Base-by-base conservation (phyloP, 495 filamentous ascomycete species). In the Penicillium mononematosum region DNA sequence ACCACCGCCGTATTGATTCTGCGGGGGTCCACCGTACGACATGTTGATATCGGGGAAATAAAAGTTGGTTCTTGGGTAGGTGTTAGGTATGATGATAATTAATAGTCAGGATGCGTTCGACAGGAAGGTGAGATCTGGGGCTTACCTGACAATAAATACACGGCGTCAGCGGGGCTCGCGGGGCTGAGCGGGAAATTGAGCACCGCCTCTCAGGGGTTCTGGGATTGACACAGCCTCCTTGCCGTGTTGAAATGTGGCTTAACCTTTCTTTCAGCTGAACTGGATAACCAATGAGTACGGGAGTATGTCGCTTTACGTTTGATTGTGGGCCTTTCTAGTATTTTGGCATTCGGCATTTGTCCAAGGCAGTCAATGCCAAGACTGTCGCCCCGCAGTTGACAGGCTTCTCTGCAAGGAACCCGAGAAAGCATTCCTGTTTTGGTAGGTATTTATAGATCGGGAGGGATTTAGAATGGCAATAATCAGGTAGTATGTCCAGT, bases 11-110 rank as follows among this genome's bases (percentile, higher is more conserved):
- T 64, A 58, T 29, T 65, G 61, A 44, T 65, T 58, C 7, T 55
- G 58, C 5, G 61, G 61, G 34, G 58, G 46, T 22, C 48, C 48
- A 29, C 39, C 42, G 60, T 66, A 63, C 19, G 63, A 66, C 63
- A 66, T 66, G 24, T 25, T 63, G 45, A 31, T 66, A 19, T 20
- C 58, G 39, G 34, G n/a, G 27, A 20, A 10, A 27, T n/a, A 42
- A n/a, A 17, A 29, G 17, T 11, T 24, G 14, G 24, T n/a, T 6
- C n/a, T 31, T 38, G 8, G 19, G 11, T 16, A 24, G 11, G n/a
- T 12, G 4, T 17, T 25, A 19, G 22, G 17, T 25, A 19, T 16
- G 17, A 38, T 25, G 45, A 16, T 20, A 43, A 22, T 14, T 12
- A 12, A 27, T 20, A 42, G n/a, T 22, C 3, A 36, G 32, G 20